These are phyloP conservation scores for Royoungia palumana DNA, from an alignment of 768 basidiomycete species.

Conservation along the genomic window DNA sequence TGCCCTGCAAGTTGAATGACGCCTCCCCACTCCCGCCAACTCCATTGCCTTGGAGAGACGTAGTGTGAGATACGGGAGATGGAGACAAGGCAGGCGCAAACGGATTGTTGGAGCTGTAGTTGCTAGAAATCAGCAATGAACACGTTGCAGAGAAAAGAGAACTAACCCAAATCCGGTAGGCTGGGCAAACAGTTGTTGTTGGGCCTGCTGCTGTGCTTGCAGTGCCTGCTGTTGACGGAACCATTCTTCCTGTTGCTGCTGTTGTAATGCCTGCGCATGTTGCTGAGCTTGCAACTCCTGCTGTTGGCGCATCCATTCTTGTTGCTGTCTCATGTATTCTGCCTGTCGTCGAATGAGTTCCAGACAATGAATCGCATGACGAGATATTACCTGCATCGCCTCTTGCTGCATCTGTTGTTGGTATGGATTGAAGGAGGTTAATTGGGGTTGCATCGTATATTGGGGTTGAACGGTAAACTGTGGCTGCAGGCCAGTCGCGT, in stretches of 20 bases:
- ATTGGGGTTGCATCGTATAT: slow-evolving; percentile 72
- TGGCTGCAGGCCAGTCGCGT: slow-evolving; percentile 56
- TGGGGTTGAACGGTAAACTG: slow-evolving; percentile 82
- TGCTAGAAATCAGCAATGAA: slow-evolving; percentile 24
- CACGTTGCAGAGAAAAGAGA: background rate
- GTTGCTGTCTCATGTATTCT: slow-evolving; percentile 49
- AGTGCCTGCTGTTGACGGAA: slow-evolving; percentile 59
- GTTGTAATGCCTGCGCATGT: slow-evolving; percentile 46
- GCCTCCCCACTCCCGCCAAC: slow-evolving; percentile 32
- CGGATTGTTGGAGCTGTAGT: slow-evolving; percentile 86
- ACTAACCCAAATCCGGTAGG: slow-evolving; percentile 76
- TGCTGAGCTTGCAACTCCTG: slow-evolving; percentile 43
- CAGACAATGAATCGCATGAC: background rate
- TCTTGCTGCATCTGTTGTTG: slow-evolving; percentile 93
- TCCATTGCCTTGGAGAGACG: slow-evolving; percentile 34
- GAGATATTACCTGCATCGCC: slow-evolving; percentile 54
- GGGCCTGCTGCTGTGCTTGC: slow-evolving; percentile 42
- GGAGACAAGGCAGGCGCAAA: slow-evolving; percentile 57
- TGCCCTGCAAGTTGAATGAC: slow-evolving; percentile 67
- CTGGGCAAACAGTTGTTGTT: slow-evolving; percentile 51
- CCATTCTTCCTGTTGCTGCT: slow-evolving; percentile 53
- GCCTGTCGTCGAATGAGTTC: slow-evolving; percentile 31
- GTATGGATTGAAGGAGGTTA: slow-evolving; percentile 91
- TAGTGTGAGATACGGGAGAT: slow-evolving; percentile 31
- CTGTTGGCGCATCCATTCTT: slow-evolving; percentile 73